These are phyloP conservation scores for Globisporangium yorkense DNA, from an alignment of 352 stramenopile genomes.

Conservation along the genomic window DNA sequence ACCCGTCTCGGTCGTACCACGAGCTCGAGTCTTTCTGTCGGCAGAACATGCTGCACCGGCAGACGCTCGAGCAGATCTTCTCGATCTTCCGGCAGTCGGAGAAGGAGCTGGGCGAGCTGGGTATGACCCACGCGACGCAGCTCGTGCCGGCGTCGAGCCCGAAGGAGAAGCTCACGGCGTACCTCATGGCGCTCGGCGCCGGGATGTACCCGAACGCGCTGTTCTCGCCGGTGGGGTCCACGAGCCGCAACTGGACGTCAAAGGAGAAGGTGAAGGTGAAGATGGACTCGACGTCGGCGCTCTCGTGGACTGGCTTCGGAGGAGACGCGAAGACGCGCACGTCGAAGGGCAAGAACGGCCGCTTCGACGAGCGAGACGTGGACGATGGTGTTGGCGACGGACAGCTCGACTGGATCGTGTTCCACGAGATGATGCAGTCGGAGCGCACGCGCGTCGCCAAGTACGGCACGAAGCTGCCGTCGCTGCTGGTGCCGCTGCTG, in stretches of 20 bases:
- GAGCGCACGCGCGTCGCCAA: slow-evolving; percentile 60
- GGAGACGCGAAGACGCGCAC: slow-evolving; percentile 12
- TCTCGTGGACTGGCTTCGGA: slow-evolving; percentile 20
- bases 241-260: slow-evolving; percentile 64
- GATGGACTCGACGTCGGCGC: slow-evolving; percentile 51
- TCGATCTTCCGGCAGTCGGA: slow-evolving; percentile 66
- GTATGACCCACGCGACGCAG: slow-evolving; percentile 42
- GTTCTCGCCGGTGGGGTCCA: slow-evolving; percentile 26
- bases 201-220: slow-evolving; percentile 78
- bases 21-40: slow-evolving; percentile 53
- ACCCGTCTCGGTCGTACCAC: slow-evolving; percentile 24
- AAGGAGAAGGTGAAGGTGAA: slow-evolving; percentile 82
- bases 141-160: slow-evolving; percentile 18
- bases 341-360: slow-evolving; percentile 17
- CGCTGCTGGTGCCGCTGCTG: slow-evolving; percentile 44
- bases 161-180: slow-evolving; percentile 35
- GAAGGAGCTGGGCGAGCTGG: slow-evolving; percentile 48
- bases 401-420: slow-evolving; percentile 63
- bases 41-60: slow-evolving; percentile 54
- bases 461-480: slow-evolving; percentile 65
- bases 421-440: slow-evolving; percentile 85
- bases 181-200: slow-evolving; percentile 58
- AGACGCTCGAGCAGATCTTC: slow-evolving; percentile 57
- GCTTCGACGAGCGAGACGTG: slow-evolving; percentile 17
- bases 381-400: slow-evolving; percentile 1